Base-by-base conservation (phyloP, 768 basidiomycete genomes). In the Gloeopeniophorella convolvens region DNA sequence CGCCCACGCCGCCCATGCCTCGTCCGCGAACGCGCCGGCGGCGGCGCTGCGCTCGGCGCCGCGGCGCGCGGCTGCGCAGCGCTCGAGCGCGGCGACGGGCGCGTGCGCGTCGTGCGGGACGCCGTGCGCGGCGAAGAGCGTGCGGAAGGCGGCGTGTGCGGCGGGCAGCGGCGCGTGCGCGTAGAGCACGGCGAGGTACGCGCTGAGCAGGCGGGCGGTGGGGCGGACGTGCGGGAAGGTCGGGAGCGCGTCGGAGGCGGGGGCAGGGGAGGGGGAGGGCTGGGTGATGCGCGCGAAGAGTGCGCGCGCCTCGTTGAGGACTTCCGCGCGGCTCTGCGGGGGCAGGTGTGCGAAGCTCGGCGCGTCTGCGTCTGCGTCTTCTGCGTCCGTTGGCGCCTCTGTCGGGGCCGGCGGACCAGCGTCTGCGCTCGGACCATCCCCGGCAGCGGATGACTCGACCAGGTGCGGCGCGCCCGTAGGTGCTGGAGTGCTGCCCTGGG, bases 101-200 rank as follows among this genome's bases (percentile, higher is more conserved):
- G 76, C 70, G 45, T 76, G 70, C 3, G 79, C 75, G 48, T 80
- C 82, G 36, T 72, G 70, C 37, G 50, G 48, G 1, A 84, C 63
- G 1, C 59, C 67, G 1, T 68, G 55, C 9, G 74, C 62, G 16
- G 68, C 63, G 52, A 77, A 87, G 3, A 83, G 51, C 4, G 62
- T 64, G 52, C 72, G 64, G 63, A 85, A 91, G 7, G 62, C 63
- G 7, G 72, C 70, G 24, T 68, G 66, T 2, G 77, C 68, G 2
- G 61, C 61, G 23, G 77, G 72, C 34, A 93, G 66, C 0, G 66
- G 61, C 4, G 73, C 66, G 56, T 85, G 83, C 2, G 66, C 63
- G 59, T 85, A 85, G 62, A 83, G 77, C 0, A 93, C 85, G 11
- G 85, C 79, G 42, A 96, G 69, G 62, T 89, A 97, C 3, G 91